Conservation (phyloP, 495 filamentous ascomycete species). For the Daldinia childiae region DNA sequence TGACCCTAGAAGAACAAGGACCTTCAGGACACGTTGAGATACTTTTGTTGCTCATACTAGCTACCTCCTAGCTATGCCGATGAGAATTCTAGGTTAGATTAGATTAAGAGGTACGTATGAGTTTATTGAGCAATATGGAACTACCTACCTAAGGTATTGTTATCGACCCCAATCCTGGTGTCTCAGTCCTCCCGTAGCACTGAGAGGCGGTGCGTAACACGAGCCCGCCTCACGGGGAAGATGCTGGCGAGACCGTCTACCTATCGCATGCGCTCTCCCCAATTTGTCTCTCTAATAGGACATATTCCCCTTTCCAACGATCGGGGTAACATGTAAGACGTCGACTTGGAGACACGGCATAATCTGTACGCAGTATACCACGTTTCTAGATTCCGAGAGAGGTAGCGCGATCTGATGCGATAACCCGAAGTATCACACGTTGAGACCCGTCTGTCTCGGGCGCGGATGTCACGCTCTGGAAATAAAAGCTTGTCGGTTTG, state of each 20-base stretch:
- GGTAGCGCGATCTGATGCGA: conserved; percentile 42
- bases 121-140: neutral
- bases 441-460: conserved; percentile 42
- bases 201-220: neutral
- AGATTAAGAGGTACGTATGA: neutral
- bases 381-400: conserved; percentile 42
- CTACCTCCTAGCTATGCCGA: neutral
- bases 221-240: conserved; percentile 28
- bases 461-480: conserved; percentile 30
- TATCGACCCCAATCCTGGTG: conserved; percentile 3
- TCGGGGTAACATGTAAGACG: conserved; percentile 34
- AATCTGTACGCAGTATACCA: conserved; percentile 31
- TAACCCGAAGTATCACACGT: conserved; percentile 26
- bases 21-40: neutral
- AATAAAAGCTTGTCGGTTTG: conserved; percentile 31
- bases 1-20: neutral
- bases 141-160: no score
- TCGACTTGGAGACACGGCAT: conserved; percentile 19
- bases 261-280: conserved; percentile 14
- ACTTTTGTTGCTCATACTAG: neutral
- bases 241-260: conserved; percentile 21
- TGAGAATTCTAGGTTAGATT: neutral
- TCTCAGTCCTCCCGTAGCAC: conserved; percentile 14
- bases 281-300: conserved; percentile 5
- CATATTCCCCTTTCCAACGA: neutral